A percentile compares a stretch with the other conserved stretches of the same genome.
phyloP scores from a whole-genome alignment of 495 filamentous ascomycete genomes.

The Sphaerosporella brunnea region DNA sequence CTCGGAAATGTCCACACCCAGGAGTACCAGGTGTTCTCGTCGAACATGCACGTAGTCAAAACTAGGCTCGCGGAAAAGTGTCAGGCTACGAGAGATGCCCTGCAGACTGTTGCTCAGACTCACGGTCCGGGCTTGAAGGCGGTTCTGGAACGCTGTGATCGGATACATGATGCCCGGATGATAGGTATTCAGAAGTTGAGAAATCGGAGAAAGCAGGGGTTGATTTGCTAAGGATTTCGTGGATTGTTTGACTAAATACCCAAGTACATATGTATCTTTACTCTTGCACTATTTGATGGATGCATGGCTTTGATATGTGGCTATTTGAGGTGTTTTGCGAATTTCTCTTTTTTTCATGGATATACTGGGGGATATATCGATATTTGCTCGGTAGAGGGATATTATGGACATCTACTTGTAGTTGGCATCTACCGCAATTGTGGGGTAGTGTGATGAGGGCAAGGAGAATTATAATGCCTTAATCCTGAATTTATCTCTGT shows the following conservation, averaged over 20 bases:
- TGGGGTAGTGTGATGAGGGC: no score
- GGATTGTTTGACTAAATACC: no score
- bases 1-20: constrained; percentile 11
- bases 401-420: no score
- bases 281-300: neutral
- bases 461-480: no score
- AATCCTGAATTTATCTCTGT: no score
- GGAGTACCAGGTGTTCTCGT: constrained; percentile 7
- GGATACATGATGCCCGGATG: neutral
- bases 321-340: no score
- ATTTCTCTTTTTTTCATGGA: no score
- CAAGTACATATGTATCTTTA: neutral
- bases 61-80: neutral
- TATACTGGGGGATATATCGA: no score
- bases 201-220: neutral
- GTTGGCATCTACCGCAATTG: no score
- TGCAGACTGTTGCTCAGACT: neutral
- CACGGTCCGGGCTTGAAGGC: neutral
- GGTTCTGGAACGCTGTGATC: neutral
- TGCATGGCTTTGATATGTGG: neutral
- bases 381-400: no score
- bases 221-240: neutral
- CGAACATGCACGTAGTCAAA: neutral
- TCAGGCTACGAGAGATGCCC: neutral
- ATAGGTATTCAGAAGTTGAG: neutral